Evolutionary conservation across 1,284 basidiomycete species (phyloP).

Genomic region (Vanrija sp.): DNA sequence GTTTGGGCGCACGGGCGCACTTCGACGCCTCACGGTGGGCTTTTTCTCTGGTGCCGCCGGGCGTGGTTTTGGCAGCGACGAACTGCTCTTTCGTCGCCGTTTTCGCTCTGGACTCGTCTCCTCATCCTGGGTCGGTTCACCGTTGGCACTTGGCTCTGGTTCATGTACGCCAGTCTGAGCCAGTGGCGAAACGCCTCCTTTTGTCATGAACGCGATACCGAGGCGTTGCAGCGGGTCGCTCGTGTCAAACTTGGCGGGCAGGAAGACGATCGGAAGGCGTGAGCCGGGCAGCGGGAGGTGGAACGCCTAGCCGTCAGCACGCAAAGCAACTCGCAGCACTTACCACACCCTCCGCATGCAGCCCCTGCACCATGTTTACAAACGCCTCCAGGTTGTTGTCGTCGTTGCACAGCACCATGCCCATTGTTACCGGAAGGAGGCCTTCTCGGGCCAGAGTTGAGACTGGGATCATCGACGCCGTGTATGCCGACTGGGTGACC

Average conservation of each 20-base stretch:
- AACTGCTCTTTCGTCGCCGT: constrained; percentile 9
- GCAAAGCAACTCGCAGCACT: constrained; percentile 20
- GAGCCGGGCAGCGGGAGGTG: constrained; percentile 31
- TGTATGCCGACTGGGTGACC: constrained; percentile 20
- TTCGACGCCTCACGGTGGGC: too few species aligned
- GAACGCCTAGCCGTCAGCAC: constrained; percentile 29
- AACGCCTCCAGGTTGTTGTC: constrained; percentile 26
- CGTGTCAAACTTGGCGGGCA: constrained; percentile 45
- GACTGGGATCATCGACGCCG: constrained; percentile 44
- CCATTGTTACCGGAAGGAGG: constrained; percentile 39
- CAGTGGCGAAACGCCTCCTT: constrained; percentile 26
- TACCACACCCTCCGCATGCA: constrained; percentile 45
- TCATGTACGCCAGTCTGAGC: background rate
- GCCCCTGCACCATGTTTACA: constrained; percentile 41
- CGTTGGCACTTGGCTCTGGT: background rate
- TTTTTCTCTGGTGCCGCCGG: too few species aligned
- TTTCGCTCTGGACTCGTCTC: background rate
- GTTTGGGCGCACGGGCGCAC: too few species aligned
- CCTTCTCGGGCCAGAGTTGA: constrained; percentile 43
- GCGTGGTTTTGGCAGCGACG: background rate
- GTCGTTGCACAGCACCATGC: constrained; percentile 47
- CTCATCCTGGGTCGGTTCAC: background rate
- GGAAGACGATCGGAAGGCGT: constrained; percentile 38
- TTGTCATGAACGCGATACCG: constrained; percentile 44
- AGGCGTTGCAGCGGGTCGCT: constrained; percentile 39